Evolutionary conservation across 2,329 filamentous ascomycete genomes (phyloP).

Genomic region (Pseudogymnoascus sp.): DNA sequence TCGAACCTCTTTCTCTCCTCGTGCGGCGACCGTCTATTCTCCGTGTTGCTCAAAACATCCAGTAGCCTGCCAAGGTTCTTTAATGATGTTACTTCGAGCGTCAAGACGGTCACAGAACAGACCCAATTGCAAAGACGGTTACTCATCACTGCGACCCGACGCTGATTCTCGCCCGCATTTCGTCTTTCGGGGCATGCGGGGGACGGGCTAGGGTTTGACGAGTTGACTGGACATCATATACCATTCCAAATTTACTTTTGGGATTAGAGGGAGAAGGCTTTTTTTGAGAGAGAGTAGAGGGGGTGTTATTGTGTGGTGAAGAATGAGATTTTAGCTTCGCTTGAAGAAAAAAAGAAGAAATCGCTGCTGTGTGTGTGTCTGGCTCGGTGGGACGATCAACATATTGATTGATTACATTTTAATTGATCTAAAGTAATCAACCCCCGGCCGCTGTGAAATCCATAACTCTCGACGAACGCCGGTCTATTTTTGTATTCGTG

Average conservation of each 20-base stretch:
- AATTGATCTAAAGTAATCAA: neutral
- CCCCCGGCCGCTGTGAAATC: neutral
- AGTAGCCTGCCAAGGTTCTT: constrained; percentile 12
- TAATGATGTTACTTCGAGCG: constrained; percentile 28
- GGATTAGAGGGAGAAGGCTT: neutral
- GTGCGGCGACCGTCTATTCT: constrained; percentile 28
- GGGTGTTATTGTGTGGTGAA: constrained; percentile 29
- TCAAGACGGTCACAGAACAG: constrained; percentile 32
- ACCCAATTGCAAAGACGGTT: constrained; percentile 66
- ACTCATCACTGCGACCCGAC: constrained; percentile 40
- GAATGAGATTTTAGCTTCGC: constrained; percentile 43
- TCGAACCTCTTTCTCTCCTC: constrained; percentile 18
- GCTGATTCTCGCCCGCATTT: constrained; percentile 30
- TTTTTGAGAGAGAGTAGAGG: constrained; percentile 12
- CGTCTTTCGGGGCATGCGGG: constrained; percentile 36
- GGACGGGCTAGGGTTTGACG: constrained; percentile 33
- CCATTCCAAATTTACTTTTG: neutral
- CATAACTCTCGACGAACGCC: neutral
- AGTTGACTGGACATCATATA: constrained; percentile 27
- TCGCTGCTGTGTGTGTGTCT: neutral
- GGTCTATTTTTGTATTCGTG: neutral
- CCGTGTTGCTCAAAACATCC: constrained; percentile 30
- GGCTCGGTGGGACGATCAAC: neutral
- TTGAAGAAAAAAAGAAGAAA: neutral
- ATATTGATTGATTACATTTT: neutral